A percentile compares a stretch with the other conserved stretches of the same genome.
These are phyloP conservation scores for Prillingera fragicola DNA, from an alignment of 1,284 basidiomycete species.

Conservation along the genomic window DNA sequence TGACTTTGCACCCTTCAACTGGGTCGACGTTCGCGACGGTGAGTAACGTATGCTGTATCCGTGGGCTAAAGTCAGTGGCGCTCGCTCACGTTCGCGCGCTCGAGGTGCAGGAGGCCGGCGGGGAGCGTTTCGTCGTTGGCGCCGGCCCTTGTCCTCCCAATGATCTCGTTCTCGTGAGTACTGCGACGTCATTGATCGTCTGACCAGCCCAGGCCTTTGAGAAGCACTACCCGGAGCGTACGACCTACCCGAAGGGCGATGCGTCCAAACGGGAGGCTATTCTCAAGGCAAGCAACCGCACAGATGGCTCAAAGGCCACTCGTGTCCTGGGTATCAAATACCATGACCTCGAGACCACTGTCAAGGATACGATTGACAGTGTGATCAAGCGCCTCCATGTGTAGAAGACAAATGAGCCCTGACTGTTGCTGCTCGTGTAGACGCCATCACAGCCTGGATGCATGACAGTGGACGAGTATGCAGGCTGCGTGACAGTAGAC, in stretches of 20 bases:
- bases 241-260: conserved; percentile 35
- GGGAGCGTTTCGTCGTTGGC: conserved; percentile 56
- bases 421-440: too few relatives aligned
- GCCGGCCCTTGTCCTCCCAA: conserved; percentile 43
- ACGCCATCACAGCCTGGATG: too few relatives aligned
- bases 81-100: conserved; percentile 57
- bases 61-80: conserved; percentile 47
- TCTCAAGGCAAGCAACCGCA: conserved; percentile 18
- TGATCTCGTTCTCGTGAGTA: conserved; percentile 30
- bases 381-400: conserved; percentile 30
- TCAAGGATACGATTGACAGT: conserved; percentile 36
- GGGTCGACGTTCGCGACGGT: conserved; percentile 56
- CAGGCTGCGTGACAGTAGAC: too few relatives aligned
- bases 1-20: conserved; percentile 43
- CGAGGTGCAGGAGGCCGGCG: conserved; percentile 55
- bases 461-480: too few relatives aligned
- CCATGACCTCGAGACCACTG: conserved; percentile 23
- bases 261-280: conserved; percentile 24
- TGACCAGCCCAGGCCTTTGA: conserved; percentile 21
- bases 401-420: too few relatives aligned
- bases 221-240: conserved; percentile 29
- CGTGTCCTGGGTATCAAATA: conserved; percentile 40
- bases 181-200: neutral
- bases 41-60: conserved; percentile 4
- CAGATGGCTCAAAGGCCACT: conserved; percentile 33